These are phyloP conservation scores for Agroathelia rolfsii DNA, from an alignment of 1,284 basidiomycete genomes.

Conservation along the genomic window DNA sequence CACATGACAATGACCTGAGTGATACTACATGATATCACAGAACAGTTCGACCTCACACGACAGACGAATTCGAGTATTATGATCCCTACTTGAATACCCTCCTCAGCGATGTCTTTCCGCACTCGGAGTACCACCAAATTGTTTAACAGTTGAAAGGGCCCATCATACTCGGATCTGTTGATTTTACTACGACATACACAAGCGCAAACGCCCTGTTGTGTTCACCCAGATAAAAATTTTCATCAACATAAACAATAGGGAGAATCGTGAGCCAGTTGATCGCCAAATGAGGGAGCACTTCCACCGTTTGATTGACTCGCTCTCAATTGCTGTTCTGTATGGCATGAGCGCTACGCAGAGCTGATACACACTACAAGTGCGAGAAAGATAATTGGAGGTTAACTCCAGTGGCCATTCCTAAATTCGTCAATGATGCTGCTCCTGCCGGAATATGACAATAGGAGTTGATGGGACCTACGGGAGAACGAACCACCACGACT, in stretches of 20 bases:
- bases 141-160: conserved; percentile 16
- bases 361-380: conserved; percentile 16
- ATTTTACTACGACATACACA: conserved; percentile 15
- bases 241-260: conserved; percentile 10
- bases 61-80: conserved; percentile 15
- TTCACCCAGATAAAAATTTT: conserved; percentile 16
- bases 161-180: conserved; percentile 12
- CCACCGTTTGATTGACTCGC: conserved; percentile 7
- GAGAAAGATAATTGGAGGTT: conserved; percentile 8
- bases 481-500: conserved; percentile 3
- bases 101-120: conserved; percentile 15
- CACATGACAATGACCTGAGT: too few species aligned
- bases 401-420: conserved; percentile 4
- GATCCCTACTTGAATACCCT: conserved; percentile 16
- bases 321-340: conserved; percentile 13
- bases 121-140: conserved; percentile 13
- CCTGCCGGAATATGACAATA: conserved; percentile 7
- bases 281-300: conserved; percentile 16
- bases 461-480: conserved; percentile 5
- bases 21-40: too few species aligned
- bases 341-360: conserved; percentile 16
- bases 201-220: conserved; percentile 12
- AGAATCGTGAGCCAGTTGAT: conserved; percentile 12
- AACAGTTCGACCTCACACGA: conserved; percentile 12
- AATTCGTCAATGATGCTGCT: conserved; percentile 7